Evolutionary conservation across 108 stramenopile genomes (phyloP).

Genomic region (Licmophora abbreviata): DNA sequence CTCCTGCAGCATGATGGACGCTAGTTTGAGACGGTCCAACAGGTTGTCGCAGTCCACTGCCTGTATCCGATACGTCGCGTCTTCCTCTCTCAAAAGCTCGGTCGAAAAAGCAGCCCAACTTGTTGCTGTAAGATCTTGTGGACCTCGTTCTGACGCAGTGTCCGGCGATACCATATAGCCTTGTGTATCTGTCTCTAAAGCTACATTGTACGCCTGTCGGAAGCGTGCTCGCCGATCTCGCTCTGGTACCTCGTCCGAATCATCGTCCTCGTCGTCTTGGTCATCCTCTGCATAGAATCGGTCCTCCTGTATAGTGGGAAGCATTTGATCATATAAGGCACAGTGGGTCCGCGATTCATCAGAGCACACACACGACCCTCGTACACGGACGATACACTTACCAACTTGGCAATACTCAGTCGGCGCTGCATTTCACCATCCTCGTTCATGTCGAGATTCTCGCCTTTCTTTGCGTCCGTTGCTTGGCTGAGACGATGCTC

Average conservation of each 20-base stretch:
- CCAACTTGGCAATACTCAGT: conserved; percentile 61
- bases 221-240: conserved; percentile 20
- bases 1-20: conserved; percentile 52
- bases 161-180: conserved; percentile 7
- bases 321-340: not conserved
- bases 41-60: conserved; percentile 58
- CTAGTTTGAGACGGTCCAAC: conserved; percentile 55
- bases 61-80: conserved; percentile 48
- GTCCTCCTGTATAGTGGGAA: conserved; percentile 21
- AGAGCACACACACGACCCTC: not conserved
- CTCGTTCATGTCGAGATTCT: conserved; percentile 21
- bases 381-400: conserved; percentile 7
- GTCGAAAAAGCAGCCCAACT: conserved; percentile 81
- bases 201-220: conserved; percentile 19
- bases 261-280: conserved; percentile 31
- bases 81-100: conserved; percentile 26
- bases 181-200: conserved; percentile 38
- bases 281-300: conserved; percentile 17
- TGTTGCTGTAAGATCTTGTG: conserved; percentile 64
- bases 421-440: conserved; percentile 39
- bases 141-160: conserved; percentile 16
- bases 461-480: conserved; percentile 17
- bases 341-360: not conserved
- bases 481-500: conserved; percentile 30
- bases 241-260: conserved; percentile 21